Evolutionary conservation across 352 stramenopile species (phyloP).

Genomic region (Hyaloperonospora brassicae): DNA sequence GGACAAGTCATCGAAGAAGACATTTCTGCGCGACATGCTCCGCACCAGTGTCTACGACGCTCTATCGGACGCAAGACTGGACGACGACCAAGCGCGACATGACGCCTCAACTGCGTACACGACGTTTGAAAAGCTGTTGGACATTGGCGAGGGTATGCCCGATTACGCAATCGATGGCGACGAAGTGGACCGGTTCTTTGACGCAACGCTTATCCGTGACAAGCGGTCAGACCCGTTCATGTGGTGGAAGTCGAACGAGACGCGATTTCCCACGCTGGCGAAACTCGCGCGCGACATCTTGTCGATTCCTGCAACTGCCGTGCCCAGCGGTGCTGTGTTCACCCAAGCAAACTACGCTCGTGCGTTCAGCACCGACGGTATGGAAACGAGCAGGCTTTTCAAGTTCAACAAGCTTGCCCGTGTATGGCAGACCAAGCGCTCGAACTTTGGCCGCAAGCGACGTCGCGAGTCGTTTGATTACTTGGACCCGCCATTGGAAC

Average conservation of each 20-base stretch:
- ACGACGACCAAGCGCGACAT: slow-evolving; percentile 47
- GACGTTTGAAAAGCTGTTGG: slow-evolving; percentile 71
- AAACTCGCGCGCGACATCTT: slow-evolving; percentile 71
- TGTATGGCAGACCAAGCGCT: slow-evolving; percentile 71
- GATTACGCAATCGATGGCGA: slow-evolving; percentile 74
- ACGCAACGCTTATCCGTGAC: slow-evolving; percentile 69
- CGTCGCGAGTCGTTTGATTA: slow-evolving; percentile 74
- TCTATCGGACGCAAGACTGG: slow-evolving; percentile 41
- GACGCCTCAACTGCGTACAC: slow-evolving; percentile 65
- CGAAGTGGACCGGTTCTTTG: slow-evolving; percentile 77
- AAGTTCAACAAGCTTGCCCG: slow-evolving; percentile 67
- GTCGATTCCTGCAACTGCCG: slow-evolving; percentile 60
- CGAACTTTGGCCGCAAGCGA: slow-evolving; percentile 67
- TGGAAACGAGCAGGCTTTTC: slow-evolving; percentile 68
- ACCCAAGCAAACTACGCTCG: slow-evolving; percentile 56
- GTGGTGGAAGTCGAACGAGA: slow-evolving; percentile 82
- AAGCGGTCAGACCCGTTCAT: slow-evolving; percentile 73
- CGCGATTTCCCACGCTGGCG: slow-evolving; percentile 55
- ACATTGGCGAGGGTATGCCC: slow-evolving; percentile 72
- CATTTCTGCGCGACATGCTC: slow-evolving; percentile 67
- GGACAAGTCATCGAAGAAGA: slow-evolving; percentile 68
- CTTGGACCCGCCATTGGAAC: slow-evolving; percentile 48
- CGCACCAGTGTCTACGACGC: slow-evolving; percentile 65
- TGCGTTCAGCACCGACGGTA: slow-evolving; percentile 41
- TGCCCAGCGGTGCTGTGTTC: slow-evolving; percentile 64